These are phyloP conservation scores for Neostapfia colusana DNA, from an alignment of 176 grass and related monocot genomes.

Conservation along the genomic window DNA sequence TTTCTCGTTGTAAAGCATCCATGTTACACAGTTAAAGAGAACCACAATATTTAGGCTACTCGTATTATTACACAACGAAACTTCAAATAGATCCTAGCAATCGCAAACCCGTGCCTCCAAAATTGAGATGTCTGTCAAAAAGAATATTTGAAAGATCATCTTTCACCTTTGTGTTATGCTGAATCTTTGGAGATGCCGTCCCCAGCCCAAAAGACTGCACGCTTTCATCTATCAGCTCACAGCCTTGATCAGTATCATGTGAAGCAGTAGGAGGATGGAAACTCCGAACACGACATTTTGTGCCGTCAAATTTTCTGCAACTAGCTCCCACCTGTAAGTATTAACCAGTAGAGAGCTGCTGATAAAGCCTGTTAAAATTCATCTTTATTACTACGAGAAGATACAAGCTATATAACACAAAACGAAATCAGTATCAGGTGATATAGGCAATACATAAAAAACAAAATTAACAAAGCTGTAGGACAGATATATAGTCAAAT, in stretches of 20 bases:
- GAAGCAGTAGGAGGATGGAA: conserved; percentile 56
- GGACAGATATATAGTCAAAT: not conserved
- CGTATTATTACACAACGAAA: too few species aligned
- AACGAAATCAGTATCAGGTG: not conserved
- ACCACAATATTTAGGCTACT: not conserved
- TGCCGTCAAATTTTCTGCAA: conserved; percentile 54
- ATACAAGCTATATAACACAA: conserved; percentile 30
- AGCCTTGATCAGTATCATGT: conserved; percentile 64
- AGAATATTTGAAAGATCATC: not conserved
- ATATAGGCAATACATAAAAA: not conserved
- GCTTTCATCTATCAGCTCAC: conserved; percentile 36
- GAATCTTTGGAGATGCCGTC: not conserved
- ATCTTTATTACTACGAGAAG: conserved; percentile 60
- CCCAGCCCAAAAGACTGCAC: not conserved
- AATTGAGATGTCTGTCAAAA: conserved; percentile 17
- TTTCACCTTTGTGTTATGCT: not conserved
- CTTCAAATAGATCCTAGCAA: not conserved
- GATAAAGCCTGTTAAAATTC: conserved; percentile 90
- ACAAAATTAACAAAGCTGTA: not conserved
- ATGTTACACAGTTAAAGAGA: not conserved
- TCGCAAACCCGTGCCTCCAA: not conserved
- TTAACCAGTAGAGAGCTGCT: conserved; percentile 99
- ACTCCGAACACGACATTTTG: conserved; percentile 60
- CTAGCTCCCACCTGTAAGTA: conserved; percentile 85
- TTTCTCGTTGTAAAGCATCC: not conserved